Base-by-base conservation (phyloP, 345 rosid genomes). In the Pistacia atlantica region DNA sequence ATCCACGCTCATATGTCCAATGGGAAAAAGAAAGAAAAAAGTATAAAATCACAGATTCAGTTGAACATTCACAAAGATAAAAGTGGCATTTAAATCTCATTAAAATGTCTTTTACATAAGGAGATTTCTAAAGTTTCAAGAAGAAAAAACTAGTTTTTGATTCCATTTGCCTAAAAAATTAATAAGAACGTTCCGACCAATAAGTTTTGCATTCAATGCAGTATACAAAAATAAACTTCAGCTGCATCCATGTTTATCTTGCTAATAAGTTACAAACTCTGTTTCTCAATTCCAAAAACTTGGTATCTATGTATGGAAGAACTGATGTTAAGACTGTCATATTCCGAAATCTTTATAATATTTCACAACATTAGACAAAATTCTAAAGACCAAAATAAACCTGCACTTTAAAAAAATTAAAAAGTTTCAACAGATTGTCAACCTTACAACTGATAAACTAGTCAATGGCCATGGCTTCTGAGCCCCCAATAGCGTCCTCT, bases 391-490 rank as follows among this genome's bases (percentile, higher is more conserved):
- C 20, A 51, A 68, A 25, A 68, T 51, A 31, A 13, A 54, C 18
- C 45, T 12, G 42, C 5, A 16, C 59, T 14, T 57, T 20, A 37
- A 9, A 56, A 65, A 62, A 5, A 31, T 74, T 28, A 4, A 37
- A 37, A 54, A 12, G 31, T 38, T 64, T 17, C 11, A 37, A 31
- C 22, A 31, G 17, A 8, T 12, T 55, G 17, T 48, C 18, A 60
- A 5, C 67, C 77, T 54, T 78, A 68, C 77, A 67, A 35, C 51
- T 54, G 67, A n/a, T 65, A 38, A 51, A 79, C 16, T 88, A 87
- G 77, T 91, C 95, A 65, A 87, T 79, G 48, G 77, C 72, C 96
- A 91, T 91, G 67, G 88, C 81, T 81, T 89, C 96, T 10, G 86
- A 72, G 54, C 82, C 82, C 25, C 91, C 91, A 71, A 62, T 79